Percentiles rank a stretch among this genome's conserved stretches.
These are phyloP conservation scores for Niebla homalea DNA, from an alignment of 495 filamentous ascomycete species.

Conservation along the genomic window DNA sequence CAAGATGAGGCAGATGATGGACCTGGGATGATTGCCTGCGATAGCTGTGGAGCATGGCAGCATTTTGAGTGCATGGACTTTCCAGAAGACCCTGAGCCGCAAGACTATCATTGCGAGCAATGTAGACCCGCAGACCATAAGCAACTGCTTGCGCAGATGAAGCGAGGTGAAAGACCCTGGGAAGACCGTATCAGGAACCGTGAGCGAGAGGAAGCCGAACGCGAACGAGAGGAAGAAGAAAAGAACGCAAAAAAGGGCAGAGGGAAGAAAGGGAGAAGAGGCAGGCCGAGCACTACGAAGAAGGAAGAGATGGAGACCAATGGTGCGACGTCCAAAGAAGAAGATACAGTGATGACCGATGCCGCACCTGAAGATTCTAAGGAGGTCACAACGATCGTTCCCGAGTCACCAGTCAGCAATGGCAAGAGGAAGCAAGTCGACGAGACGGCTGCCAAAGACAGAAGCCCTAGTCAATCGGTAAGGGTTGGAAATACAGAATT, in stretches of 20 bases:
- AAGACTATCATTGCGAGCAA: conserved; percentile 78
- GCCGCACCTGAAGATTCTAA: not conserved
- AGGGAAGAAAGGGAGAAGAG: conserved; percentile 17
- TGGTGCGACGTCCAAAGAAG: conserved; percentile 14
- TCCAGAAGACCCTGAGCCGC: conserved; percentile 57
- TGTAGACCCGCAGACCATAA: conserved; percentile 76
- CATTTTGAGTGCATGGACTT: conserved; percentile 93
- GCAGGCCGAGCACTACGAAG: conserved; percentile 27
- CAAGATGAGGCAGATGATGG: conserved; percentile 64
- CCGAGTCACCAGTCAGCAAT: not conserved
- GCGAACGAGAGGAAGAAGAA: conserved; percentile 25
- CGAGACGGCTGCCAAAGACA: conserved; percentile 14
- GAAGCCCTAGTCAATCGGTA: conserved; percentile 12
- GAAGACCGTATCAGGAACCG: conserved; percentile 48
- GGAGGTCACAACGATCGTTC: not conserved
- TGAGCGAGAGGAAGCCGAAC: conserved; percentile 27
- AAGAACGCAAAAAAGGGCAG: conserved; percentile 35
- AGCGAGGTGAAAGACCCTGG: conserved; percentile 74
- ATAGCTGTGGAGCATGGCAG: conserved; percentile 84
- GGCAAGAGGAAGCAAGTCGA: conserved; percentile 35
- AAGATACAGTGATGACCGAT: conserved; percentile 1
- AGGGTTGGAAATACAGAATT: not conserved
- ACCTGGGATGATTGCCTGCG: conserved; percentile 80
- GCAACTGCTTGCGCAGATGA: conserved; percentile 57
- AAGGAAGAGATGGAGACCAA: conserved; percentile 13